Evolutionary conservation across 1,284 basidiomycete species (phyloP), one percentile per base, ranked within the genome.

Genomic region (Cryptococcus sp.): DNA sequence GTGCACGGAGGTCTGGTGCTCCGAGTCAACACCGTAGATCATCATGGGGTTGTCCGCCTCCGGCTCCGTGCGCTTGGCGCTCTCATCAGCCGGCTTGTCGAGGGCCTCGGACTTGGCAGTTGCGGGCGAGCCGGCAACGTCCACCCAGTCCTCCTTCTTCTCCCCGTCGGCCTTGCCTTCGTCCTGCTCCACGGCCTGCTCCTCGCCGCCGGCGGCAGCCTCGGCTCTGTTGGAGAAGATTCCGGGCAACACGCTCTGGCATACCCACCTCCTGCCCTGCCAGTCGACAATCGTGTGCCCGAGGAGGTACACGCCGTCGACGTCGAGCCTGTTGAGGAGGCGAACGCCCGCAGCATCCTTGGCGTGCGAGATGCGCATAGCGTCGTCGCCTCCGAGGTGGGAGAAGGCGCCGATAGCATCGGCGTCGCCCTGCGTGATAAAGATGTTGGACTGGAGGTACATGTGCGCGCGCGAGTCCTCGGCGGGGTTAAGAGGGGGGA

Each of bases 251-350:
- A 83, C 78, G 50, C 77, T 79, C 73, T 84, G 82, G 54, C 79
- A 82, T 51, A 83, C 79, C 82, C 82, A 84, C 63, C 82, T 77
- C 67, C 81, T 79, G 40, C 82, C 82, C 58, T 77, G 77, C 79
- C 79, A 83, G 69, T 84, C 82, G 50, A 84, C 76, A 33, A 83
- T 78, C 33, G 81, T 81, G 57, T 81, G 78, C 38, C 91, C 91
- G 36, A 94, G 80, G 46, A 86, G 83, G 75, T 88, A 91, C 57
- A 83, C 83, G 23, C 91, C 91, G 67, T 93, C 89, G 48, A 92
- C 66, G 60, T 83, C 82, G 56, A 82, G 73, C 57, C 79, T 79
- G 72, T 82, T 81, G 60, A 83, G 76, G 28, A 79, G 61, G 55
- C 77, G 76, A 66, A 83, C 79, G 50, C 81, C 82, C 47, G 74